Evolutionary conservation across 2,329 filamentous ascomycete genomes (phyloP).

Genomic region (Talaromyces sp.): DNA sequence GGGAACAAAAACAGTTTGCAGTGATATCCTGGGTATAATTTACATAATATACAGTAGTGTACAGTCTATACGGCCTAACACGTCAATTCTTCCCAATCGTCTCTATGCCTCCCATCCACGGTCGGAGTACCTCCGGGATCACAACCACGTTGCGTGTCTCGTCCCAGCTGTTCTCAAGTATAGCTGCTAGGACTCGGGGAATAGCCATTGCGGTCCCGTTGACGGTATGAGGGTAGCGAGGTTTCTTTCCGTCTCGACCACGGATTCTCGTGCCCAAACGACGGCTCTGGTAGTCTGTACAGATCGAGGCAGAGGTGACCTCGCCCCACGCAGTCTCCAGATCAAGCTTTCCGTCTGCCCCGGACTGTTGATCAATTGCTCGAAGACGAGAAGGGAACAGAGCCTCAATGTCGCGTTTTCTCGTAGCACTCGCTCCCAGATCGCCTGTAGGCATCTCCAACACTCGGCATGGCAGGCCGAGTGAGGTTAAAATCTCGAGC

Average conservation of each 20-base stretch:
- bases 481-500: conserved; percentile 69
- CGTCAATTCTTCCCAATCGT: conserved; percentile 48
- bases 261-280: conserved; percentile 73
- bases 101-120: conserved; percentile 76
- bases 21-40: background rate
- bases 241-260: conserved; percentile 39
- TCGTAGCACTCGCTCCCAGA: conserved; percentile 78
- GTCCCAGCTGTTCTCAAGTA: conserved; percentile 89
- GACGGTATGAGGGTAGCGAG: conserved; percentile 78
- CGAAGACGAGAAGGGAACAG: conserved; percentile 76
- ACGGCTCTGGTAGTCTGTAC: conserved; percentile 89
- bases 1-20: background rate
- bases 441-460: conserved; percentile 89
- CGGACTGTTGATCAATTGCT: conserved; percentile 2
- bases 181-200: conserved; percentile 79
- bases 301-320: conserved; percentile 83
- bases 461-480: conserved; percentile 80
- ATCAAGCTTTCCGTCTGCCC: conserved; percentile 5
- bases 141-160: conserved; percentile 61
- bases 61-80: background rate
- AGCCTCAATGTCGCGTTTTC: conserved; percentile 91
- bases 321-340: conserved; percentile 78
- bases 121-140: conserved; percentile 73
- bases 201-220: conserved; percentile 94
- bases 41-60: background rate